Evolutionary conservation across 2,329 filamentous ascomycete genomes (phyloP).

Genomic region (Chaetomium strumarium): DNA sequence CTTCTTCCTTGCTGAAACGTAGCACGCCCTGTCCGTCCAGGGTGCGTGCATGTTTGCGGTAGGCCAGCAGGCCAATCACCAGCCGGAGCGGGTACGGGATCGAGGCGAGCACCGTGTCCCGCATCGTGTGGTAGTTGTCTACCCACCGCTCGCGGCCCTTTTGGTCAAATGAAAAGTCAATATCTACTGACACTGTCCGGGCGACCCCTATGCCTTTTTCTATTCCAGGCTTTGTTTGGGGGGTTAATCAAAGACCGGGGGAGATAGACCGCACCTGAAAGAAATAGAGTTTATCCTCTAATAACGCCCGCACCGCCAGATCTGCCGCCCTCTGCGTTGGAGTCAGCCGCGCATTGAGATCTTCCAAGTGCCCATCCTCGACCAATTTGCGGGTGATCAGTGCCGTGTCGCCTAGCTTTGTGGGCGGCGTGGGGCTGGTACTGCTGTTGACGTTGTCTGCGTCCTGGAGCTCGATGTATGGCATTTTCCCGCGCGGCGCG

Average conservation of each 20-base stretch:
- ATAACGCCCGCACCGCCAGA: slow-evolving; percentile 45
- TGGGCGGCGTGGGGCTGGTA: too few species aligned
- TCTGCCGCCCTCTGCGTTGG: slow-evolving; percentile 40
- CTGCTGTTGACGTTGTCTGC: not conserved
- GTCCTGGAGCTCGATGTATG: slow-evolving; percentile 42
- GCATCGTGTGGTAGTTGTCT: slow-evolving; percentile 55
- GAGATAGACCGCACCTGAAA: slow-evolving; percentile 31
- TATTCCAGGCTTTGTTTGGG: too few species aligned
- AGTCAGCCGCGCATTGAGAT: slow-evolving; percentile 43
- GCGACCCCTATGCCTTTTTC: too few species aligned
- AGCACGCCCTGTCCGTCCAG: slow-evolving; percentile 52
- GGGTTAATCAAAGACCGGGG: not conserved
- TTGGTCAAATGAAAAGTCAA: too few species aligned
- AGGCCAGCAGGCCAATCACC: slow-evolving; percentile 45
- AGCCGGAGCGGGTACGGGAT: slow-evolving; percentile 48
- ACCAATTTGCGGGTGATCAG: slow-evolving; percentile 48
- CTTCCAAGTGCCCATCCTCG: slow-evolving; percentile 35
- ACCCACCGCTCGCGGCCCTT: slow-evolving; percentile 51
- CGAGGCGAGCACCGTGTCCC: slow-evolving; percentile 41
- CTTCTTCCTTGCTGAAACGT: slow-evolving; percentile 46
- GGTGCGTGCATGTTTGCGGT: slow-evolving; percentile 37
- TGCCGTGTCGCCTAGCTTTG: slow-evolving; percentile 43
- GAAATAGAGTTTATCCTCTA: slow-evolving; percentile 58
- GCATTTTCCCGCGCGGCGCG: slow-evolving; percentile 54
- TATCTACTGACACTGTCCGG: too few species aligned